Evolutionary conservation across 257 asterid species (phyloP), one percentile per base, ranked within the genome.

Genomic region (Nicotiana paniculata): DNA sequence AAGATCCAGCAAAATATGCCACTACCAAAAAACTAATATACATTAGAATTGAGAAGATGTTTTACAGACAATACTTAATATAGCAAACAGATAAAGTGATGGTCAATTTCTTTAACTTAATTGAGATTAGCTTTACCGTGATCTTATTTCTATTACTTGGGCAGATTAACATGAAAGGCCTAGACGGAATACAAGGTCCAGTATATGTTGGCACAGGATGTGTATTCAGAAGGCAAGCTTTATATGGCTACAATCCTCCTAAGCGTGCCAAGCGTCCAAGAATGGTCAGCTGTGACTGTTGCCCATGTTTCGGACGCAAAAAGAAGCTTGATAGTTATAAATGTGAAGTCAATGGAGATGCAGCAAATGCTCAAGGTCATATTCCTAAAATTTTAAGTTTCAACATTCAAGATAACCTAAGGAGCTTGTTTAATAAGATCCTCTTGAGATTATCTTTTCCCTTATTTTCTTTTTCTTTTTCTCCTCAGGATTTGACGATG

Each of bases 171-270:
- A 91, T 95, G 98, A 91, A 91, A 89, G 98, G 98, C 37, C 89
- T 95, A 48, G 97, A 95, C 48, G 98, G 98, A 80, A 88, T 93
- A 86, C 98, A 95, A 92, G 98, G 98, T 77, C 98, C 98, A 6
- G 97, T 91, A 4, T 95, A 95, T 86, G 98, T 95, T 17, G 98
- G 98, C 78, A 93, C 97, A 51, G 98, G 97, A 74, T 95, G 98
- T 85, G 98, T 95, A 64, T 95, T 95, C 69, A 86, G 96, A 86
- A 89, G 97, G 86, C 97, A 92, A 80, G 97, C 98, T 51, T 84
- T 95, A 67, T 95, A 95, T 65, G 98, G 98, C 51, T 93, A 95
- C 70, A 92, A 93, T 35, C 98, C 98, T 74, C 97, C 97, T 21
- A 91, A 91, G 86, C 89, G 94, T 9, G 89, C 90, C 11, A 94